Percentiles rank a stretch among this genome's conserved stretches.
phyloP scores from a whole-genome alignment of 169 alveolate genomes.

The Cryptosporidium ryanae region DNA sequence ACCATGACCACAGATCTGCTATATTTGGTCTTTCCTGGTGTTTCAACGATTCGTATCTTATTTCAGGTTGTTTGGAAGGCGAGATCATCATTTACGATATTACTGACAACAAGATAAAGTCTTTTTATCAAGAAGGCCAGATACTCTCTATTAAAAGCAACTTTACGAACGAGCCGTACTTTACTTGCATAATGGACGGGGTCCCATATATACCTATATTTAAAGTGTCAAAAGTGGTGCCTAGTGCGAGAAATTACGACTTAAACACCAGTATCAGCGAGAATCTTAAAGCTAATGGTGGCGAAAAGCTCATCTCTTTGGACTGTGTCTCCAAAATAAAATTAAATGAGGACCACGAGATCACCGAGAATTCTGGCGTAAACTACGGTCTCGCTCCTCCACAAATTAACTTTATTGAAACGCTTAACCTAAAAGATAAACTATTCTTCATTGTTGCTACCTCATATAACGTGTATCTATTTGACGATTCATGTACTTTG shows the following conservation, averaged over 20 bases:
- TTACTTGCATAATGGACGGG: slow-evolving; percentile 60
- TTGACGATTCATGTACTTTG: slow-evolving; percentile 27
- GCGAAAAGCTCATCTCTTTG: background rate
- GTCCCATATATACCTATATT: slow-evolving; percentile 38
- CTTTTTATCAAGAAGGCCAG: slow-evolving; percentile 39
- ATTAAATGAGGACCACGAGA: slow-evolving; percentile 7
- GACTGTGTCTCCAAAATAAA: slow-evolving; percentile 13
- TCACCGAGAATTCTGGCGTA: no score
- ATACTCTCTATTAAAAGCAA: slow-evolving; percentile 25
- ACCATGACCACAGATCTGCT: slow-evolving; percentile 51
- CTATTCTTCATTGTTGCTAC: slow-evolving; percentile 46
- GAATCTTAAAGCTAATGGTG: no score
- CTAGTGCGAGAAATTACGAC: background rate
- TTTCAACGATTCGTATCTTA: slow-evolving; percentile 17
- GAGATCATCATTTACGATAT: slow-evolving; percentile 38
- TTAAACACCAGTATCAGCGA: background rate
- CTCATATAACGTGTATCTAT: slow-evolving; percentile 14
- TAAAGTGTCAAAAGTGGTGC: background rate
- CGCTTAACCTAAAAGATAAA: background rate
- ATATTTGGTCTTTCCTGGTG: slow-evolving; percentile 70
- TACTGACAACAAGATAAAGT: background rate
- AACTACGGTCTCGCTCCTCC: background rate
- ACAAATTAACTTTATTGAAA: slow-evolving; percentile 27
- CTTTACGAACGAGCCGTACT: background rate
- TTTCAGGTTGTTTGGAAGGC: slow-evolving; percentile 64